These are phyloP conservation scores for Xylaria nigripes DNA, from an alignment of 495 filamentous ascomycete species.

Conservation along the genomic window DNA sequence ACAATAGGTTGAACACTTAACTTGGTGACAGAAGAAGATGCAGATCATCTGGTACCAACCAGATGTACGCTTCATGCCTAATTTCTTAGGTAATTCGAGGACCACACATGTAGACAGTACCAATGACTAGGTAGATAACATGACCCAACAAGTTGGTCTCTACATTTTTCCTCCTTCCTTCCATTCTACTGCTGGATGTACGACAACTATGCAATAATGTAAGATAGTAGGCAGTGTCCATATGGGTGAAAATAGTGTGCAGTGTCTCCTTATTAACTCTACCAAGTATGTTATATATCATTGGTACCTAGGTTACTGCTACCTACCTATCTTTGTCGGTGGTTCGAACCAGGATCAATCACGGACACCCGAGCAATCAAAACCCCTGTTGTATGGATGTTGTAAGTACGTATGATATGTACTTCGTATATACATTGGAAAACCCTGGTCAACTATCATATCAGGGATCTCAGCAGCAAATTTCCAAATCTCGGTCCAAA, in stretches of 20 bases:
- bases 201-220: not conserved
- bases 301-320: too few relatives aligned
- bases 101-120: not conserved
- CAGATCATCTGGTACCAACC: slow-evolving; percentile 3
- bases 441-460: slow-evolving; percentile 9
- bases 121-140: not conserved
- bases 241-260: slow-evolving; percentile 8
- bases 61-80: not conserved
- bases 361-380: slow-evolving; percentile 23
- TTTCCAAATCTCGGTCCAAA: slow-evolving; percentile 13
- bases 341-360: slow-evolving; percentile 11
- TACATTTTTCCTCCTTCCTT: too few relatives aligned
- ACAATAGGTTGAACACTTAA: slow-evolving; percentile 18
- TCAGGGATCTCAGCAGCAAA: slow-evolving; percentile 19
- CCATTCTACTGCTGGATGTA: too few relatives aligned
- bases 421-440: not conserved
- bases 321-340: not conserved
- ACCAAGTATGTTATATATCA: not conserved
- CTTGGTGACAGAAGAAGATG: slow-evolving; percentile 8
- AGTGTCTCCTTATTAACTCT: not conserved
- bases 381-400: slow-evolving; percentile 21
- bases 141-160: not conserved
- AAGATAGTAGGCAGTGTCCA: not conserved
- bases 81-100: not conserved
- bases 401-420: not conserved